Conservation (phyloP, 129 eudicot genomes). For the Pittosporum tobira region DNA sequence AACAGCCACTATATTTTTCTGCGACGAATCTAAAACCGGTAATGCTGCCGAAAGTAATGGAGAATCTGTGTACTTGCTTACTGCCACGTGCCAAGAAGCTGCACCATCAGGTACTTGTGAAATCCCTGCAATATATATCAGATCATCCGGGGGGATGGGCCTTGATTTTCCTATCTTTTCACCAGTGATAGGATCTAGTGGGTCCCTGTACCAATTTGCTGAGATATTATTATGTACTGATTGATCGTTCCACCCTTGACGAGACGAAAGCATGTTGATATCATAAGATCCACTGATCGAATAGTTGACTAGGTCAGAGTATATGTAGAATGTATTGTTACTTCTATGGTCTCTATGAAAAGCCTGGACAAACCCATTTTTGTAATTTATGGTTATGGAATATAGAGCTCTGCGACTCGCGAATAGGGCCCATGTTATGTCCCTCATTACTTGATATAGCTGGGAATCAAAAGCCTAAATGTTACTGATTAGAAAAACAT, state of each 20-base stretch:
- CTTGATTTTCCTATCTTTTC: slow-evolving; percentile 46
- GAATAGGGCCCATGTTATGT: slow-evolving; percentile 84
- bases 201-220: slow-evolving; percentile 86
- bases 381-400: slow-evolving; percentile 74
- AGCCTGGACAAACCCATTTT: slow-evolving; percentile 93
- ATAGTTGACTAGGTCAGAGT: slow-evolving; percentile 67
- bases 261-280: slow-evolving; percentile 40
- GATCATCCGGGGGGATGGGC: slow-evolving; percentile 74
- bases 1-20: slow-evolving; percentile 74
- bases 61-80: slow-evolving; percentile 69
- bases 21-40: slow-evolving; percentile 68
- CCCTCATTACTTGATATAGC: slow-evolving; percentile 84
- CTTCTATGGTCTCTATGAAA: slow-evolving; percentile 77
- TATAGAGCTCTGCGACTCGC: slow-evolving; percentile 80
- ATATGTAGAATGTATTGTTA: slow-evolving; percentile 77
- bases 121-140: slow-evolving; percentile 79
- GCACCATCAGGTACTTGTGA: slow-evolving; percentile 96
- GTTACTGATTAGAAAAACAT: slow-evolving; percentile 2
- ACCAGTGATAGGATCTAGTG: slow-evolving; percentile 75
- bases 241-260: slow-evolving; percentile 75
- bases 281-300: slow-evolving; percentile 46
- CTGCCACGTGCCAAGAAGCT: slow-evolving; percentile 91
- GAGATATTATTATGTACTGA: slow-evolving; percentile 54
- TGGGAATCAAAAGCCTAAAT: slow-evolving; percentile 22
- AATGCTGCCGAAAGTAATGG: slow-evolving; percentile 89